Conservation (phyloP, 2,329 filamentous ascomycete genomes). For the Trichoderma sp. region DNA sequence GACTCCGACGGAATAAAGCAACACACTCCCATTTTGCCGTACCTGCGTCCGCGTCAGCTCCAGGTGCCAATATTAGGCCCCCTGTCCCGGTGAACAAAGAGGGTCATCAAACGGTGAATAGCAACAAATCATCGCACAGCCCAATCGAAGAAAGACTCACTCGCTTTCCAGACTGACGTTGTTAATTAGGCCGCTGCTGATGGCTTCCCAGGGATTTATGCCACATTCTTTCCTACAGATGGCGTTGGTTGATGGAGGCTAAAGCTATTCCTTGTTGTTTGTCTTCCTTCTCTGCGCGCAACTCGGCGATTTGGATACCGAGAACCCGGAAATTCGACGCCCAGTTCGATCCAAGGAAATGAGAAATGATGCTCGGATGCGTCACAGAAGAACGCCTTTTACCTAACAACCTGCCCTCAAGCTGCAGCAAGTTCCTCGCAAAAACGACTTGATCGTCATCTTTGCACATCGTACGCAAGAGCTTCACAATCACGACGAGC, state of each 20-base stretch:
- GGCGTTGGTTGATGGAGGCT: neutral
- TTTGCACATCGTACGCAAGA: neutral
- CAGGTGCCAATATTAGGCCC: neutral
- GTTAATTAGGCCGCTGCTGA: neutral
- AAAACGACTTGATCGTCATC: neutral
- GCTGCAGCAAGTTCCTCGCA: neutral
- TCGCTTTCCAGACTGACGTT: slow-evolving; percentile 2
- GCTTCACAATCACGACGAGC: neutral
- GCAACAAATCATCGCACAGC: neutral
- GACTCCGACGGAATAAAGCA: no score
- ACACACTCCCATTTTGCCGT: no score
- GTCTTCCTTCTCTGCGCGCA: neutral
- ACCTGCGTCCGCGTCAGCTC: neutral
- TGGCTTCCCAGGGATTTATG: neutral
- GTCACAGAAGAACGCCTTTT: neutral
- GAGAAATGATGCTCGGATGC: neutral
- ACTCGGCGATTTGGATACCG: slow-evolving; percentile 4
- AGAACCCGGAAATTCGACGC: neutral
- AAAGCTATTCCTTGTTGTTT: neutral
- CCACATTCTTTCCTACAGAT: neutral
- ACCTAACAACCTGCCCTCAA: neutral
- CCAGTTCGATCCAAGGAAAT: neutral
- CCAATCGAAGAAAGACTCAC: neutral
- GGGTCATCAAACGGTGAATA: neutral
- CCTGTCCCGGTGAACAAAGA: neutral